phyloP scores from a whole-genome alignment of 352 stramenopile species.

The Phytophthora uliginosa region DNA sequence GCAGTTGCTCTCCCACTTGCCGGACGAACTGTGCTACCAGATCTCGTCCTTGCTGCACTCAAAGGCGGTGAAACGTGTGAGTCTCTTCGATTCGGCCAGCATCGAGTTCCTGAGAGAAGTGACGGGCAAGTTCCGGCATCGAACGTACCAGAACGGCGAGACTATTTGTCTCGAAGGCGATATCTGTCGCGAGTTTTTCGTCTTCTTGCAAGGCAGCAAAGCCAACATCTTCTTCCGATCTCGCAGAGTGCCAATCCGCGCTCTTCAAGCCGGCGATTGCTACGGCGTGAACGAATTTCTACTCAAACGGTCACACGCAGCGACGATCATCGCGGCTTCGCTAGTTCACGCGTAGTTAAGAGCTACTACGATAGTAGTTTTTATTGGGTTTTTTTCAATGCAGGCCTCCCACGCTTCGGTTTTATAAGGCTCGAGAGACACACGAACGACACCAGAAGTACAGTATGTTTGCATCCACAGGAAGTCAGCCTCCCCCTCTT shows the following conservation, averaged over 20 bases:
- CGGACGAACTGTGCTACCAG: slow-evolving; percentile 61
- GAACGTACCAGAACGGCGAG: slow-evolving; percentile 67
- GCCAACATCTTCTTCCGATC: slow-evolving; percentile 60
- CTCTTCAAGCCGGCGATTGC: slow-evolving; percentile 55
- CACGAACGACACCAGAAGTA: too few relatives aligned
- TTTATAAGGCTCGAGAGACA: too few relatives aligned
- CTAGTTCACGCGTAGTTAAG: slow-evolving; percentile 63
- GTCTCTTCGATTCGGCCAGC: slow-evolving; percentile 62
- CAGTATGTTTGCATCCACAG: too few relatives aligned
- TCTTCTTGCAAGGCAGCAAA: slow-evolving; percentile 56
- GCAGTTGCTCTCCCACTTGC: slow-evolving; percentile 57
- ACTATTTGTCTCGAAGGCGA: slow-evolving; percentile 56
- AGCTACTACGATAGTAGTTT: too few relatives aligned
- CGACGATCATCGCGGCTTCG: slow-evolving; percentile 48
- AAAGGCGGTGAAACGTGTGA: slow-evolving; percentile 58
- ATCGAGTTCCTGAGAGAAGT: slow-evolving; percentile 57
- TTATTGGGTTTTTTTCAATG: too few relatives aligned
- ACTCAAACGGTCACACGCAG: slow-evolving; percentile 49
- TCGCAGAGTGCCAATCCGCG: slow-evolving; percentile 36
- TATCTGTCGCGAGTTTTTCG: slow-evolving; percentile 70
- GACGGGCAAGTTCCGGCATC: slow-evolving; percentile 65
- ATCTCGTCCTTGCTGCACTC: slow-evolving; percentile 73
- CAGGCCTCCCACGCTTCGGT: too few relatives aligned
- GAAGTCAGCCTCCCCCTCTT: too few relatives aligned
- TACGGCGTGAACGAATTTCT: slow-evolving; percentile 71